Evolutionary conservation across 768 basidiomycete species (phyloP), one percentile per base, ranked within the genome.

Genomic region (Rickenella mellea): DNA sequence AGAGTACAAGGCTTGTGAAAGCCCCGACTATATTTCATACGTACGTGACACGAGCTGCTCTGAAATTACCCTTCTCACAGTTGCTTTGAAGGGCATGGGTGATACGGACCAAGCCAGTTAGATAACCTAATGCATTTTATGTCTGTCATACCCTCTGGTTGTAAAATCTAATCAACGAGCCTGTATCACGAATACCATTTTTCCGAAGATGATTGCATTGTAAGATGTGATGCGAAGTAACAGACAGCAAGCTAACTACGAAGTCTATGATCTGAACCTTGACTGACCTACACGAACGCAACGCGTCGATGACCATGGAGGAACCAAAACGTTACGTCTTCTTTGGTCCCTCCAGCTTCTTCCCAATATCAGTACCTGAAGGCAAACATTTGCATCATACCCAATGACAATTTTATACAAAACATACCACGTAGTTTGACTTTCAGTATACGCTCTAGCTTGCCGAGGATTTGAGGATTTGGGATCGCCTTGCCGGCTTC

Each of bases 1-100:
- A 49, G 94, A 97, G 58, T 98, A 97, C 66, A 84, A 87, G 54
- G 93, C 94, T 40, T 94, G 91, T 61, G 93, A 98, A 65, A 92
- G 83, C 55, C 74, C 88, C 8, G 89, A 94, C 55, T 98, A 98
- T 61, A 90, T 97, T 51, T 76, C 83, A 53, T 88, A 89, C 57
- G 85, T 83, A 45, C 44, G 82, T 71, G 2, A 19, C 30, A 32
- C 19, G 4, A 3, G 15, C 33, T 36, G 10, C 9, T 5, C 9
- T 11, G 24, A 36, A 5, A 19, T 10, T 17, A 17, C 3, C 6
- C 19, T 17, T 10, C 15, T 36, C 8, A 36, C 3, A 17, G 10
- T 36, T 15, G 10, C 15, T 21, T 5, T 33, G 3, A 19, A 36
- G 33, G 33, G 33, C 15, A 36, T 22, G 24, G 9, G 19, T 3